Evolutionary conservation across 352 stramenopile species (phyloP).

Genomic region (Phytophthora meadii): DNA sequence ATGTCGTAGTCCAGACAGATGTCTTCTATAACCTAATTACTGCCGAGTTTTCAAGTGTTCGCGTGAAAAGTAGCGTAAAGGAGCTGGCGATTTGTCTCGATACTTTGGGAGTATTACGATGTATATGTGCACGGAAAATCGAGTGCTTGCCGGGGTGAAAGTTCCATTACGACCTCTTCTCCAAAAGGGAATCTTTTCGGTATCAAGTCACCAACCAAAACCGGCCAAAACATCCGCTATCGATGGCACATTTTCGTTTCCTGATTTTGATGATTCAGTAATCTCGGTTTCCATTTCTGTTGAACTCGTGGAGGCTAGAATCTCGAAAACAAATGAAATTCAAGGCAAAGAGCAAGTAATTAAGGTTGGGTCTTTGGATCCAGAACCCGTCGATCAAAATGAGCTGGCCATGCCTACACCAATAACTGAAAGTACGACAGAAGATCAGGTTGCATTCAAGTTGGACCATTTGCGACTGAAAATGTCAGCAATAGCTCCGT

Average conservation of each 20-base stretch:
- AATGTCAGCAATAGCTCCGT: conserved; percentile 24
- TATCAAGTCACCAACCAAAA: neutral
- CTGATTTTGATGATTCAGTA: conserved; percentile 36
- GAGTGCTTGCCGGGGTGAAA: conserved; percentile 65
- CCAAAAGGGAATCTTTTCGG: conserved; percentile 34
- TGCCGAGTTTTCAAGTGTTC: conserved; percentile 74
- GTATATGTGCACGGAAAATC: conserved; percentile 78
- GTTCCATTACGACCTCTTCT: conserved; percentile 52
- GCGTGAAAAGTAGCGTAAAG: conserved; percentile 57
- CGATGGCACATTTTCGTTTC: conserved; percentile 57
- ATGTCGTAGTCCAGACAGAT: conserved; percentile 83
- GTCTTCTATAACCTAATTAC: conserved; percentile 68
- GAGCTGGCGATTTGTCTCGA: conserved; percentile 56
- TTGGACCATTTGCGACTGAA: conserved; percentile 48
- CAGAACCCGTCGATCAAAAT: neutral
- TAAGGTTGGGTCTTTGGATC: neutral
- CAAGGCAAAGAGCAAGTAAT: neutral
- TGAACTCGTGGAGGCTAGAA: conserved; percentile 33
- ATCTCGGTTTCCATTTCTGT: conserved; percentile 44
- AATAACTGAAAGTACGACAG: neutral
- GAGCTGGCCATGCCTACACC: neutral
- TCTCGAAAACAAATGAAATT: neutral
- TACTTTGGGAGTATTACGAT: conserved; percentile 44
- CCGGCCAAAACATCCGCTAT: conserved; percentile 19
- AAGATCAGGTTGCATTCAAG: conserved; percentile 26